Evolutionary conservation across 768 basidiomycete species (phyloP), one percentile per base, ranked within the genome.

Genomic region (Sutorius australiensis): DNA sequence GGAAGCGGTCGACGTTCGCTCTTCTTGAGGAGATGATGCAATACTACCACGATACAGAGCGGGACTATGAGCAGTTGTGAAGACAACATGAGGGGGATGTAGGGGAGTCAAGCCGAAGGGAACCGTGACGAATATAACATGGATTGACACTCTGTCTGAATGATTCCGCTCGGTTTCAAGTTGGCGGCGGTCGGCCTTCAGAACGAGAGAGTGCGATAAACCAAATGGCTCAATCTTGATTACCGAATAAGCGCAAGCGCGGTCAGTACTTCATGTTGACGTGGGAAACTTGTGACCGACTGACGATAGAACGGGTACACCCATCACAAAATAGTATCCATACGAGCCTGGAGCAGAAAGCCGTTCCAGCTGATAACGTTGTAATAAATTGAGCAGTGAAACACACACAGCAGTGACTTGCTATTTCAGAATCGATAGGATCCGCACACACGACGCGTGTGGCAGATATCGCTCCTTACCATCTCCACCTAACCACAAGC

Each of bases 1-100:
- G 63, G 66, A 11, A 63, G 47, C 13, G 46, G 51, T 33, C 24
- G 63, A 28, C 46, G 53, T 12, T 14, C 11, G 12, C 47, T 37
- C 48, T 51, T 50, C 44, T 44, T 66, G 27, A 31, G 41, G n/a
- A 65, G 40, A 42, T 39, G 40, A 24, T 16, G 37, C 8, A 56
- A 21, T 14, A 63, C 19, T 2, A 60, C 51, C 14, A 47, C 52
- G 2, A 65, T 3, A 19, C 54, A 52, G 33, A 57, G 17, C 28
- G 51, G 19, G 28, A 62, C 9, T 30, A 51, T 37, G 31, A 55
- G 42, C 36, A 53, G 16, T 14, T 1, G 11, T 13, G 38, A 45
- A 27, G 44, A 39, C 51, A 34, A 43, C 54, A 58, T 58, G 30
- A 2, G 17, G 21, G n/a, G 31, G 21, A 30, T 6, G 21, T 17